phyloP scores from a whole-genome alignment of 306 rosid species.

The Vigna trinervia region DNA sequence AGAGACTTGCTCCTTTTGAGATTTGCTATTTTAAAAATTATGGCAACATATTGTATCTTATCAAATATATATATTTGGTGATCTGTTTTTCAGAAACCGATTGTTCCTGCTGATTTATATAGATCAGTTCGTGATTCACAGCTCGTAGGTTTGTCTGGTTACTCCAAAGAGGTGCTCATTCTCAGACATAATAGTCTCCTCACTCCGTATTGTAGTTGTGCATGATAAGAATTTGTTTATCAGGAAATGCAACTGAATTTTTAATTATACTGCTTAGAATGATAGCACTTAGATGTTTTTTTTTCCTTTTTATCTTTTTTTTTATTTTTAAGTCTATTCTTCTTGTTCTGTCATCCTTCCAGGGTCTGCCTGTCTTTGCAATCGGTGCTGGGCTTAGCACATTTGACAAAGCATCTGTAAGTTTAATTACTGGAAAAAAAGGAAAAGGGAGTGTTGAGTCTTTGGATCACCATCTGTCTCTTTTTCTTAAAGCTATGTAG shows the following conservation, averaged over 20 bases:
- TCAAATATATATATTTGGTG: constrained; percentile 26
- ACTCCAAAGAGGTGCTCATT: constrained; percentile 84
- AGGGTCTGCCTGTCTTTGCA: constrained; percentile 95
- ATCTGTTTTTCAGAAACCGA: constrained; percentile 79
- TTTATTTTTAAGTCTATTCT: background rate
- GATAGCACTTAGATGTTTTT: constrained; percentile 4
- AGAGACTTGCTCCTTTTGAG: constrained; percentile 11
- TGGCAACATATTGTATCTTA: background rate
- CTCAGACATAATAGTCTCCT: constrained; percentile 33
- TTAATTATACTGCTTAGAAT: constrained; percentile 11
- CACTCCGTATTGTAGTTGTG: constrained; percentile 1
- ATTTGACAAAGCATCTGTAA: constrained; percentile 95
- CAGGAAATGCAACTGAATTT: constrained; percentile 11
- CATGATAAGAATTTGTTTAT: constrained; percentile 8
- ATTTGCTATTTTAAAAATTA: background rate
- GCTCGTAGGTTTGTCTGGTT: constrained; percentile 89
- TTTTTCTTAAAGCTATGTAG: background rate
- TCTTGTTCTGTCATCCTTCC: constrained; percentile 38
- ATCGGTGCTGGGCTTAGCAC: constrained; percentile 85
- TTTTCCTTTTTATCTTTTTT: background rate
- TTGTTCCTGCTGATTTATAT: constrained; percentile 76
- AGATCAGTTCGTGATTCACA: constrained; percentile 90
- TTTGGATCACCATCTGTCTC: constrained; percentile 25
- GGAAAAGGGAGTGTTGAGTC: background rate
- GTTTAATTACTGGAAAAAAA: constrained; percentile 47